Evolutionary conservation across 1,139 yeast genomes (phyloP).

Genomic region (Blastobotrys petasosporus): DNA sequence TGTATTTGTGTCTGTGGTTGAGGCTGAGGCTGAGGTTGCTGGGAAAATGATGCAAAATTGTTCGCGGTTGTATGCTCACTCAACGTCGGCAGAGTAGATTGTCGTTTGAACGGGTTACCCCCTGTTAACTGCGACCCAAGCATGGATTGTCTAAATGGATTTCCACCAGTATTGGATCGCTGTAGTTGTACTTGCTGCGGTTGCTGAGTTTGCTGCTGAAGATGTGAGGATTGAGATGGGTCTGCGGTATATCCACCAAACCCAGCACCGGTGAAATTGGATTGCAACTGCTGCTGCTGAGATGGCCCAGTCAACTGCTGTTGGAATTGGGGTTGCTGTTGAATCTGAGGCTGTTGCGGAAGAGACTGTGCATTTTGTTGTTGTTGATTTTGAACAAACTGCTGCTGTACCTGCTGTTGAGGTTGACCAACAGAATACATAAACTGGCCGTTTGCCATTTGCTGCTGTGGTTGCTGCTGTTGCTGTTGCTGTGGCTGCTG

Average conservation of each 20-base stretch:
- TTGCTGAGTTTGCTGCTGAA: slow-evolving; percentile 14
- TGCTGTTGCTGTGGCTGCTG: slow-evolving; percentile 10
- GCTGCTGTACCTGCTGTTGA: slow-evolving; percentile 17
- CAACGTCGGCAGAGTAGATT: slow-evolving; percentile 18
- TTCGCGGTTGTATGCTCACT: slow-evolving; percentile 10
- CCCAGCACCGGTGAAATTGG: slow-evolving; percentile 46
- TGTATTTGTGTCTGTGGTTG: slow-evolving; percentile 17
- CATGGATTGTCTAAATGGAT: slow-evolving; percentile 27
- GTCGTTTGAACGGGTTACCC: slow-evolving; percentile 27
- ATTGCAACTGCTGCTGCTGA: slow-evolving; percentile 16
- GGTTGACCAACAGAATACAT: slow-evolving; percentile 12
- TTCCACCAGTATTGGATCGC: slow-evolving; percentile 27
- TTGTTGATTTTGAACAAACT: slow-evolving; percentile 10
- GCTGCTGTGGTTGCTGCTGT: slow-evolving; percentile 18
- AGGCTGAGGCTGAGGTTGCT: slow-evolving; percentile 29
- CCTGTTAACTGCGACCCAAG: slow-evolving; percentile 7
- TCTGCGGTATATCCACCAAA: slow-evolving; percentile 46
- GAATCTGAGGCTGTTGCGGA: slow-evolving; percentile 12
- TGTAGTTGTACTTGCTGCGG: slow-evolving; percentile 18
- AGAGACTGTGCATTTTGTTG: slow-evolving; percentile 2
- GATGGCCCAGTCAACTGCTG: slow-evolving; percentile 5
- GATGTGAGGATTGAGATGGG: slow-evolving; percentile 19
- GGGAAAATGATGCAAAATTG: slow-evolving; percentile 5
- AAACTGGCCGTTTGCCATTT: slow-evolving; percentile 11
- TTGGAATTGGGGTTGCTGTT: slow-evolving; percentile 13